Base-by-base conservation (phyloP, 805 yeast species). In the Candida hispaniensis region DNA sequence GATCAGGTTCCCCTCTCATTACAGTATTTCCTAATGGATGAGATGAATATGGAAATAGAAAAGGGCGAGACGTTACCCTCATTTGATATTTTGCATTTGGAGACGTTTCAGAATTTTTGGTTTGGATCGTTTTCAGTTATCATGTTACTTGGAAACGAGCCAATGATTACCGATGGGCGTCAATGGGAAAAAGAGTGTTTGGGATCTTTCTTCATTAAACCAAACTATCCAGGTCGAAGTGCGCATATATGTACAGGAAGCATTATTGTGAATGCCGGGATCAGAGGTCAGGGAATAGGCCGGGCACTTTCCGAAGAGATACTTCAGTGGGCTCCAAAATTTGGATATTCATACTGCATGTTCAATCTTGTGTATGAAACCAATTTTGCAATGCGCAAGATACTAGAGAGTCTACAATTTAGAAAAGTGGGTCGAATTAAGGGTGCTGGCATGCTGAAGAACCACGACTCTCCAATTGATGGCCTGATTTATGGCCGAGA, bases 171-270 rank as follows among this genome's bases (percentile, higher is more conserved):
- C 14, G 71, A 68, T 44, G 59, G 49, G 32, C 69, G 77, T 34
- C 83, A 78, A 51, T 86, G 97, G 95, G 93, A 85, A 41, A 82
- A 80, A 47, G 86, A 79, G 51, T 88, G 96, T 52, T 62, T 91
- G 29, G 98, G 97, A 1, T 70, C 86, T 2, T 85, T 88, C 51
- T 75, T 69, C 52, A 67, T 88, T 42, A 79, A 79, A 44, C 91
- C 96, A 2, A 79, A 82, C 48, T 88, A 77, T 51, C 94, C 96
- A 0, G 97, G 97, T 2, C 63, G 97, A 27, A 78, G 91, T 12
- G 74, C 93, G 0, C 96, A 88, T 51, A 77, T 91, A n/a, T 85
- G 93, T 47, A 80, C 93, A 0, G 93, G 82, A 2, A 77, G 78
- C 13, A 79, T 88, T 47, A 60, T 88, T 20, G 97, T 88, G 2